Base-by-base conservation (phyloP, 306 rosid genomes). In the Abrus pulchellus region DNA sequence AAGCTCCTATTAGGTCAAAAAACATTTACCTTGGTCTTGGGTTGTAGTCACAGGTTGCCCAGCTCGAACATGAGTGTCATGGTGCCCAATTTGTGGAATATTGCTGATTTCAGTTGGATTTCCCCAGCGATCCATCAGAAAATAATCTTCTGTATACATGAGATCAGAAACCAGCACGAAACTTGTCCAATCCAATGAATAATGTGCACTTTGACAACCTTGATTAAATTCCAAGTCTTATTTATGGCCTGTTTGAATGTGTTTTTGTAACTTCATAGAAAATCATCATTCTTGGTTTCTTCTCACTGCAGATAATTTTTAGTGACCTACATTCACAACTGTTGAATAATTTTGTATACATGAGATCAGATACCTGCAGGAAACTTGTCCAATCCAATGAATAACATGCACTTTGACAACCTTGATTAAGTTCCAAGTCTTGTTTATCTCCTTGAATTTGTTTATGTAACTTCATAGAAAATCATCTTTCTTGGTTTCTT, bases 401-500 rank as follows among this genome's bases (percentile, higher is more conserved):
- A 20, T 20, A 20, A 20, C 20, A 20, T 48, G 1, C 3, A 9
- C 53, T 48, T 43, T 43, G 47, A 48, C 13, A 48, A 48, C 5
- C 53, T 48, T 48, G 53, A 14, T 63, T 65, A 13, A 50, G 20
- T 32, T 55, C 47, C 5, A 5, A 11, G 52, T 68, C 56, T 30
- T 66, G 12, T 47, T 45, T 65, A 54, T 45, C 48, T 72, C n/a
- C 33, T 71, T 68, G 14, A 13, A 44, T 70, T 32, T 64, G 34
- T 69, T 43, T 76, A 62, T 38, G 4, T 69, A 10, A 11, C 71
- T 8, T 41, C 52, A 3, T 43, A 10, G 34, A 61, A 30, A 55
- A 9, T 13, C 1, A 13, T 60, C 60, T 43, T 56, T 28, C 79
- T 65, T 62, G 54, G 52, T 77, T 77, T 65, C 52, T 59, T 56